These are phyloP conservation scores for Pleurozium schreberi DNA, from an alignment of 225 moss, liverwort and hornwort genomes.

Conservation along the genomic window DNA sequence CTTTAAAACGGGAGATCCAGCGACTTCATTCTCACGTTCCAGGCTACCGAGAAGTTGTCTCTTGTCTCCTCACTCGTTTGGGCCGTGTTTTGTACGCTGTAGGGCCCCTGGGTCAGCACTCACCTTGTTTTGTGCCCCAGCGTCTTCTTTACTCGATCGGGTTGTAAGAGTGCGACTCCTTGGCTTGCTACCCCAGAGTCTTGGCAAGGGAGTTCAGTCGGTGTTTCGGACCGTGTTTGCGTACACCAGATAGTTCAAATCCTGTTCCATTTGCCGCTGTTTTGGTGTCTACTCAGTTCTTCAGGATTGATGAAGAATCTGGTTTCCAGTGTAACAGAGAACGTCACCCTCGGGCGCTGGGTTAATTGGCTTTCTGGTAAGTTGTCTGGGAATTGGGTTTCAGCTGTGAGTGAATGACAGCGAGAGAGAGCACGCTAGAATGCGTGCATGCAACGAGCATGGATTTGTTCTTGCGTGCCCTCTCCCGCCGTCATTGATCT, in stretches of 20 bases:
- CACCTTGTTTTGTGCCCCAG: too few relatives aligned
- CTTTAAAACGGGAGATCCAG: background rate
- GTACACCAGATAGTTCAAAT: background rate
- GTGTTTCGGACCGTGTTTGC: background rate
- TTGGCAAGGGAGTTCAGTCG: background rate
- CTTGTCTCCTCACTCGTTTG: background rate
- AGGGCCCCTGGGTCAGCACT: background rate
- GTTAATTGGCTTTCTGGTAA: background rate
- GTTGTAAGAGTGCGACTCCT: background rate
- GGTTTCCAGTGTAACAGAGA: background rate
- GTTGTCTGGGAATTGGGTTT: background rate
- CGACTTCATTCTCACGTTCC: background rate
- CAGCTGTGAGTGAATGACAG: slow-evolving; percentile 14
- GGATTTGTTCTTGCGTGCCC: slow-evolving; percentile 46
- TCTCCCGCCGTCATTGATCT: slow-evolving; percentile 35
- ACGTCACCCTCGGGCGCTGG: background rate
- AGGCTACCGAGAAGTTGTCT: background rate
- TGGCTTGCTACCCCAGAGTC: background rate
- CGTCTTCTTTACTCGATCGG: background rate
- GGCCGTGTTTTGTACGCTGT: background rate
- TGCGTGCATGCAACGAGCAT: slow-evolving; percentile 19
- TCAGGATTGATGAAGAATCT: background rate
- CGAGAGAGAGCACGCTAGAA: slow-evolving; percentile 67
- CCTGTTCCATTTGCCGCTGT: too few relatives aligned
- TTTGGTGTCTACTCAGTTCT: background rate